Conservation (phyloP, 2,329 filamentous ascomycete species). For the Penicillium griseofulvum region DNA sequence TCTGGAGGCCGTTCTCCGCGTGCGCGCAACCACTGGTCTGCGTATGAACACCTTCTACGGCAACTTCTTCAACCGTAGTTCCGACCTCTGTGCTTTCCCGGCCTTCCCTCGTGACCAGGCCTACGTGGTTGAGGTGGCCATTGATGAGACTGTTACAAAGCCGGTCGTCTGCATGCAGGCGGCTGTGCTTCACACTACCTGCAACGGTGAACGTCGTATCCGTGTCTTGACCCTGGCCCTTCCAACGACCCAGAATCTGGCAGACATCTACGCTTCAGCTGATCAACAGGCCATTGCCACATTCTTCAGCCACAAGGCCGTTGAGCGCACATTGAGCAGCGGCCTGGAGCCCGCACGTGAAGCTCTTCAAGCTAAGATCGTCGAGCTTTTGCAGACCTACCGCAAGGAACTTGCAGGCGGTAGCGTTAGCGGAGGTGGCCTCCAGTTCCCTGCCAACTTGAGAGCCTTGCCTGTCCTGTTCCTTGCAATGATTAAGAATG, state of each 20-base stretch:
- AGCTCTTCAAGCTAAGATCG: conserved; percentile 83
- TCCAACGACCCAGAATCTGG: conserved; percentile 85
- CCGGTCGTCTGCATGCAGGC: conserved; percentile 90
- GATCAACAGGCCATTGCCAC: conserved; percentile 91
- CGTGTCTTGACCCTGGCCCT: conserved; percentile 90
- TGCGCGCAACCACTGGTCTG: conserved; percentile 88
- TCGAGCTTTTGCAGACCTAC: conserved; percentile 91
- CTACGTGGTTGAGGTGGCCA: conserved; percentile 96
- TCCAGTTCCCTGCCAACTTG: conserved; percentile 92
- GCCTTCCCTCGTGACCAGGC: conserved; percentile 96
- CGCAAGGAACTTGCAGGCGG: conserved; percentile 94
- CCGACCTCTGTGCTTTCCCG: conserved; percentile 95
- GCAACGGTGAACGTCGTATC: conserved; percentile 94
- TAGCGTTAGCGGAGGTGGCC: conserved; percentile 85
- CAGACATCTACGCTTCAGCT: conserved; percentile 89
- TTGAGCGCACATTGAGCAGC: conserved; percentile 80
- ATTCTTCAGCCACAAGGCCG: conserved; percentile 96
- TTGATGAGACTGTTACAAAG: conserved; percentile 90
- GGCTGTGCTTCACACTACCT: conserved; percentile 93
- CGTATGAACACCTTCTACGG: conserved; percentile 98
- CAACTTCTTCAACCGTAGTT: conserved; percentile 98
- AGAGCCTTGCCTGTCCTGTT: conserved; percentile 86
- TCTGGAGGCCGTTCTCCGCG: conserved; percentile 89
- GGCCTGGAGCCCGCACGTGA: conserved; percentile 89
- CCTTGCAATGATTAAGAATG: conserved; percentile 92